These are phyloP conservation scores for Xylaria venustula DNA, from an alignment of 495 filamentous ascomycete genomes.

Conservation along the genomic window DNA sequence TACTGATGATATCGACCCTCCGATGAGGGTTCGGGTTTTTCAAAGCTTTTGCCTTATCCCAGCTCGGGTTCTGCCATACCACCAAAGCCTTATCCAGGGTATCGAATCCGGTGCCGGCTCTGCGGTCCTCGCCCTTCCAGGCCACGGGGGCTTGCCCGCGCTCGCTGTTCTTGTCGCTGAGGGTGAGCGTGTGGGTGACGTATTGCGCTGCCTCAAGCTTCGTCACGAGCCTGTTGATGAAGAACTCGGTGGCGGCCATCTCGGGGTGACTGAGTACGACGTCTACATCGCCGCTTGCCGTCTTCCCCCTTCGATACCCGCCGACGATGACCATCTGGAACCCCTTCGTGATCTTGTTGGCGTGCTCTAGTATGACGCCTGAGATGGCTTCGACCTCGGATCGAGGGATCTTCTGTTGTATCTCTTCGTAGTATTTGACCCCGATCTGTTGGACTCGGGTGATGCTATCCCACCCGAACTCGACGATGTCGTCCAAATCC, in stretches of 20 bases:
- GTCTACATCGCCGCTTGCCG: slow-evolving; percentile 75
- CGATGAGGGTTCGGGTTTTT: slow-evolving; percentile 76
- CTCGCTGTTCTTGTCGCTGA: slow-evolving; percentile 63
- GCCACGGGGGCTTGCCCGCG: slow-evolving; percentile 65
- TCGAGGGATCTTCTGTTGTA: slow-evolving; percentile 68
- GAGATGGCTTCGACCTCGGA: slow-evolving; percentile 72
- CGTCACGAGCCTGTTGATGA: slow-evolving; percentile 66
- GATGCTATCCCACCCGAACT: slow-evolving; percentile 74
- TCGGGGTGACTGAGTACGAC: slow-evolving; percentile 80
- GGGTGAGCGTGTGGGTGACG: slow-evolving; percentile 78
- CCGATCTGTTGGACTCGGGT: slow-evolving; percentile 88
- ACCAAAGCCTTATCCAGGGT: slow-evolving; percentile 87
- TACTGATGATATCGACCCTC: slow-evolving; percentile 84
- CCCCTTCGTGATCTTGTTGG: slow-evolving; percentile 49
- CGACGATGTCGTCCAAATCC: slow-evolving; percentile 73
- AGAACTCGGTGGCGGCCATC: slow-evolving; percentile 58
- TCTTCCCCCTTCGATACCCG: slow-evolving; percentile 82
- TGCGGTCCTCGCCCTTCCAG: slow-evolving; percentile 44
- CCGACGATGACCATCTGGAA: slow-evolving; percentile 77
- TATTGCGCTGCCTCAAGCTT: slow-evolving; percentile 65
- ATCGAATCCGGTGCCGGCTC: slow-evolving; percentile 65
- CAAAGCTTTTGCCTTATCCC: slow-evolving; percentile 38
- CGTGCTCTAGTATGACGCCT: slow-evolving; percentile 58
- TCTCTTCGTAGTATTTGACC: slow-evolving; percentile 92
- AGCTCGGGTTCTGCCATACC: slow-evolving; percentile 84